Base-by-base conservation (phyloP, 176 grass and related monocot species). In the Chrysopogon serrulatus region DNA sequence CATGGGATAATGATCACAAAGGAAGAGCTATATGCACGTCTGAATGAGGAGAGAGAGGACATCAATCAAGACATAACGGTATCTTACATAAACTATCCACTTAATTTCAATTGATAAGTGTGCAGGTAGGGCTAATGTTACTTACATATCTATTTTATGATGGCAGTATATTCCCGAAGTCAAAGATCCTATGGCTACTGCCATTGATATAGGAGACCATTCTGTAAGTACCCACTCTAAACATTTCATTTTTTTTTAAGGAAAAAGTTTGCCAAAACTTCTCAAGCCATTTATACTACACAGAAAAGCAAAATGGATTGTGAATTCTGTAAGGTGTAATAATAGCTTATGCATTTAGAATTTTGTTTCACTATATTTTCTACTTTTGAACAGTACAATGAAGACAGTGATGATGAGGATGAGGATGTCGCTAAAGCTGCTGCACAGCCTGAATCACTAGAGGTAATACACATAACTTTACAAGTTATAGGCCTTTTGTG, bases 171-270 rank as follows among this genome's bases (percentile, higher is more conserved):
- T 94, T 89, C 88, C 83, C 74, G 88, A 86, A 86, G 79, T 86
- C 57, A 90, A 86, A 86, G 96, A 90, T 90, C 88, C 93, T 30
- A 87, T 95, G 91, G 86, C 91, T 73, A 90, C 74, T 82, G 96
- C 96, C 83, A 90, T 99, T 86, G 96, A 96, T 92, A 99, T 99
- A 44, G 93, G 96, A 59, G 96, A 99, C 10, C 88, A 84, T 49
- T 80, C 89, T 89, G 96, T 95, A 60, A 93, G 96, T 92, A n/a
- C 19, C 73, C 45, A 87, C 74, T 73, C 12, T 79, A 81, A 72
- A 64, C 74, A 48, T 45, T 80, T 41, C 6, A 32, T 68, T 83
- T 70, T 81, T 49, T 2, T 76, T 49, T 64, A 45, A 80, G 16
- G 18, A 49, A 39, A 65, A 54, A 43, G 7, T 76, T 73, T 45